phyloP scores from a whole-genome alignment of 768 basidiomycete species.

The Suillus alpinus region DNA sequence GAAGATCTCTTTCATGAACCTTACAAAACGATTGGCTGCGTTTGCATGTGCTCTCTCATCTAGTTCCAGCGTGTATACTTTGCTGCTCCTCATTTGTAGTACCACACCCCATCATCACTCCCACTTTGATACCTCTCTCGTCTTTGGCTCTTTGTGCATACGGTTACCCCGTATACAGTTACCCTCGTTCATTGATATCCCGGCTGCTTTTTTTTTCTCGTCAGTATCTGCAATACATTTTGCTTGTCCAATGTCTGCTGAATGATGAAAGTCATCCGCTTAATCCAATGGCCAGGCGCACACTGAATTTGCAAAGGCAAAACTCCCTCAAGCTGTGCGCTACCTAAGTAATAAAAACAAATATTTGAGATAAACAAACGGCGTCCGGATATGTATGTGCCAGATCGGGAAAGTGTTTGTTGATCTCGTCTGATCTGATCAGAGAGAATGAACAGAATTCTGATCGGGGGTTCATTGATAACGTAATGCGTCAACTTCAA shows the following conservation, averaged over 20 bases:
- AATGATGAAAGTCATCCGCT: not conserved
- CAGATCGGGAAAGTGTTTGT: slow-evolving; percentile 2
- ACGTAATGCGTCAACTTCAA: not conserved
- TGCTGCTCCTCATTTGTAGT: slow-evolving; percentile 35
- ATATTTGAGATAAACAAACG: slow-evolving; percentile 8
- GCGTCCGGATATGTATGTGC: slow-evolving; percentile 7
- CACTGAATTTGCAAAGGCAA: not conserved
- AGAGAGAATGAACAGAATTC: slow-evolving; percentile 25
- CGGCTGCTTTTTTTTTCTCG: slow-evolving; percentile 12
- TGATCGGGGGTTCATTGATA: slow-evolving; percentile 25
- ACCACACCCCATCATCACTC: slow-evolving; percentile 30
- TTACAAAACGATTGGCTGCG: slow-evolving; percentile 30
- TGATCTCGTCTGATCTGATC: slow-evolving; percentile 26
- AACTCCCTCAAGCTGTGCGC: not conserved
- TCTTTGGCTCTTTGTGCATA: slow-evolving; percentile 27
- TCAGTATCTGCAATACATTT: slow-evolving; percentile 14
- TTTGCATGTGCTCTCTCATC: slow-evolving; percentile 34
- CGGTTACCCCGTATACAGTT: slow-evolving; percentile 38
- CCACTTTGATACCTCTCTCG: slow-evolving; percentile 32
- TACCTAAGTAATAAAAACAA: no score
- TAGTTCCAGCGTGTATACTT: slow-evolving; percentile 36
- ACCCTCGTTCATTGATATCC: slow-evolving; percentile 35
- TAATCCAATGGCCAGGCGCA: not conserved
- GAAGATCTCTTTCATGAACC: slow-evolving; percentile 34
- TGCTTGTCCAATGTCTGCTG: not conserved